These are phyloP conservation scores for Colletotrichum sp. DNA, from an alignment of 2,329 filamentous ascomycete species.

Conservation along the genomic window DNA sequence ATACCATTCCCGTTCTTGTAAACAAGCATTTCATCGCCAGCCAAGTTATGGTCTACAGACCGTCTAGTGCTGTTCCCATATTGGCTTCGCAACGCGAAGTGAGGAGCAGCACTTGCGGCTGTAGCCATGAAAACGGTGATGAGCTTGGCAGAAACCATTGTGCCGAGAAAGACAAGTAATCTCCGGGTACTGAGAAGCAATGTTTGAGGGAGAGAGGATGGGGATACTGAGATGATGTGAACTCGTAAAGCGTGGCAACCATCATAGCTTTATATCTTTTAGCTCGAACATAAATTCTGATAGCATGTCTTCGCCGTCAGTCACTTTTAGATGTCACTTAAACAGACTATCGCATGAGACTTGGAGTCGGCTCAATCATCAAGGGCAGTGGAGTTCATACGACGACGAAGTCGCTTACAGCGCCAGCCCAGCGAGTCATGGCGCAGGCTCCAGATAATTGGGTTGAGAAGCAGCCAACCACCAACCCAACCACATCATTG, in stretches of 20 bases:
- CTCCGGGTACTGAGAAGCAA: neutral
- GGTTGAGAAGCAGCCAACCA: neutral
- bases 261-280: neutral
- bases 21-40: neutral
- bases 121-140: neutral
- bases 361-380: neutral
- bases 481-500: neutral
- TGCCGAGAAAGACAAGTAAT: neutral
- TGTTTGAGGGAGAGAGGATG: neutral
- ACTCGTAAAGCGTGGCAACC: neutral
- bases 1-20: neutral
- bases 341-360: neutral
- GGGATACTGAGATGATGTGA: neutral
- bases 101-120: conserved; percentile 1
- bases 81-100: neutral
- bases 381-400: neutral
- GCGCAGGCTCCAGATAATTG: neutral
- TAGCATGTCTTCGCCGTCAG: neutral
- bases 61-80: neutral
- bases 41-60: neutral
- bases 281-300: too few relatives aligned
- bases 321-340: neutral
- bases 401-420: neutral
- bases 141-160: neutral
- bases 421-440: neutral